Evolutionary conservation across 495 filamentous ascomycete species (phyloP), one percentile per base, ranked within the genome.

Genomic region (Penicillium macrosclerotiorum): DNA sequence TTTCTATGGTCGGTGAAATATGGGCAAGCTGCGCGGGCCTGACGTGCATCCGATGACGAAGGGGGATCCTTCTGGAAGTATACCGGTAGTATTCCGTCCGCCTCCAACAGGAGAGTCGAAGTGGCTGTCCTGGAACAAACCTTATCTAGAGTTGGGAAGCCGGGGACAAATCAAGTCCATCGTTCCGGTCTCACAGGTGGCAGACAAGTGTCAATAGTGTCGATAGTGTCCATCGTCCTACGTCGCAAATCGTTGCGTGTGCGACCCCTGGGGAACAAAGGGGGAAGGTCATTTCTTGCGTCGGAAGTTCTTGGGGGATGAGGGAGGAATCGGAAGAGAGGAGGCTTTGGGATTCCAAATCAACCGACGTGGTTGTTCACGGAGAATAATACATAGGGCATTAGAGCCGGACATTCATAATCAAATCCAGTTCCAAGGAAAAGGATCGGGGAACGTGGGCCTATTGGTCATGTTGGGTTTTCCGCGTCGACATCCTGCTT

Each of bases 401-500:
- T n/a, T n/a, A n/a, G n/a, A n/a, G n/a, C n/a, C n/a, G 14, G 8
- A 26, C 30, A 7, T 24, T 25, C 34, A 22, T 27, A 45, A 45
- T 44, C 16, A 37, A 52, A 50, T 47, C 52, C 49, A 49, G 40
- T 47, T 49, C 40, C 45, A 31, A 24, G 32, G 33, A 43, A 52
- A 32, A 34, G 32, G 34, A 50, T 27, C 42, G 35, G 51, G 45
- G 47, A 57, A 57, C 39, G 54, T 49, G 54, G 49, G 41, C 33
- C 43, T 20, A 11, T 34, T 31, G 44, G 29, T 41, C 38, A n/a
- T 33, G 38, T 34, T 20, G 16, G 35, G 17, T 12, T 12, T 19
- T 13, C 14, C 31, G 25, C 11, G 18, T 30, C 29, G 23, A 62
- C 52, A 60, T 54, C 59, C 52, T 60, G 55, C 59, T 62, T 62